These are phyloP conservation scores for Pichia deserticola DNA, from an alignment of 805 yeast genomes.

Conservation along the genomic window DNA sequence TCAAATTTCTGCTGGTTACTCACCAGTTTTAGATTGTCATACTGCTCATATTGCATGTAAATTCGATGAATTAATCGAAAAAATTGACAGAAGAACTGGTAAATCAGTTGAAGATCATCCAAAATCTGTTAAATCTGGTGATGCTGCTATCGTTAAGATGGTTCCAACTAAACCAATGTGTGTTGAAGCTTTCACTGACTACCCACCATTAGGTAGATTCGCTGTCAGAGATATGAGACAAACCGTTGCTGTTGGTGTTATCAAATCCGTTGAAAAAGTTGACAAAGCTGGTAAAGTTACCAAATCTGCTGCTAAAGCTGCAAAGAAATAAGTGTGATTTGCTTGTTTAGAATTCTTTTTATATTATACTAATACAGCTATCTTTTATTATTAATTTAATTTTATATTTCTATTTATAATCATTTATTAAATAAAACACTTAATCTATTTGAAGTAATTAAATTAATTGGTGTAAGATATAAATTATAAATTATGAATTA, in stretches of 20 bases:
- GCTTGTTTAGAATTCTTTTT: not conserved
- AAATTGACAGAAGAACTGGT: constrained; percentile 92
- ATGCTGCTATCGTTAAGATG: constrained; percentile 89
- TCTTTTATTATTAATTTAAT: no score
- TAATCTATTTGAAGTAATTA: not conserved
- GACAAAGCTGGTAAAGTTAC: constrained; percentile 87
- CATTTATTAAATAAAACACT: not conserved
- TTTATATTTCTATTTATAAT: no score
- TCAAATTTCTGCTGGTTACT: constrained; percentile 85
- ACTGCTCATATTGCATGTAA: constrained; percentile 90
- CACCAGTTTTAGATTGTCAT: constrained; percentile 89
- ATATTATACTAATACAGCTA: no score
- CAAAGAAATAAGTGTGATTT: constrained; percentile 49
- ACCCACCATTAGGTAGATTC: constrained; percentile 97
- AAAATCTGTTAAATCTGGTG: constrained; percentile 93
- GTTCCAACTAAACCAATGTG: constrained; percentile 89
- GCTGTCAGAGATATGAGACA: constrained; percentile 99
- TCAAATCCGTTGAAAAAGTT: constrained; percentile 88
- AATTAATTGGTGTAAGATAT: no score
- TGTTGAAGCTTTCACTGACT: constrained; percentile 88
- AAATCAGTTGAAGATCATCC: constrained; percentile 85
- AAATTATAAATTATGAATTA: not conserved
- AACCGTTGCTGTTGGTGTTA: constrained; percentile 99
- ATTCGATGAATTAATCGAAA: constrained; percentile 72
- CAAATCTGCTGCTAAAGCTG: constrained; percentile 89